Base-by-base conservation (phyloP, 768 basidiomycete species). In the Amanita phalloides region DNA sequence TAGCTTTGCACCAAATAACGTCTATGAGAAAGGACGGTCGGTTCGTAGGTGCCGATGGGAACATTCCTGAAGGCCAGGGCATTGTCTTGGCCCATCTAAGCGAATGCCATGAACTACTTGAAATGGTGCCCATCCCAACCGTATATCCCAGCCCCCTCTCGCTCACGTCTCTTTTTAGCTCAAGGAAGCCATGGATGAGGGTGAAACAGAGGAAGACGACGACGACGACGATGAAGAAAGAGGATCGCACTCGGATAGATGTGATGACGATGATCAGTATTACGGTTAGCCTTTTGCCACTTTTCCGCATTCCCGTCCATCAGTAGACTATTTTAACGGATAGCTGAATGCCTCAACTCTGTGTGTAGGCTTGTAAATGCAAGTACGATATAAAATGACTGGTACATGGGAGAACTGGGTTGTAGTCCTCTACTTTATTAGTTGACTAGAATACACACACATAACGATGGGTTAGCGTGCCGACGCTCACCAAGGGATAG, bases 41-140 rank as follows among this genome's bases (percentile, higher is more conserved):
- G 61, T 98, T 98, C 61, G 70, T 93, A 23, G 89, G 90, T 21
- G 73, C 78, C 14, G 94, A 96, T 59, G 94, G 95, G 1, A 72
- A 76, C 25, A 80, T 98, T 57, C 95, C 95, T 1, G 95, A 98
- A 65, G 95, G 95, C 2, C 95, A 98, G 64, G 95, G 90, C 11
- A 91, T 95, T 58, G 77, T 98, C 49, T 92, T 92, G 76, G 94
- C 95, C 3, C 92, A 97, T 65, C 70, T 98, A 47, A 93, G 86
- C 56, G 95, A 98, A 67, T 95, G 93, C 54, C 95, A 98, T 61
- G 95, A 97, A 65, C 70, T 97, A 51, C 72, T 97, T 10, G 92
- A 93, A 69, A 95, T 97, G 92, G 89, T 89, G 57, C 37, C 77
- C 62, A 38, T 48, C 36, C 26, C 21, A 21, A 39, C 17, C 17